phyloP scores from a whole-genome alignment of 1,284 basidiomycete genomes.

The Abortiporus biennis region DNA sequence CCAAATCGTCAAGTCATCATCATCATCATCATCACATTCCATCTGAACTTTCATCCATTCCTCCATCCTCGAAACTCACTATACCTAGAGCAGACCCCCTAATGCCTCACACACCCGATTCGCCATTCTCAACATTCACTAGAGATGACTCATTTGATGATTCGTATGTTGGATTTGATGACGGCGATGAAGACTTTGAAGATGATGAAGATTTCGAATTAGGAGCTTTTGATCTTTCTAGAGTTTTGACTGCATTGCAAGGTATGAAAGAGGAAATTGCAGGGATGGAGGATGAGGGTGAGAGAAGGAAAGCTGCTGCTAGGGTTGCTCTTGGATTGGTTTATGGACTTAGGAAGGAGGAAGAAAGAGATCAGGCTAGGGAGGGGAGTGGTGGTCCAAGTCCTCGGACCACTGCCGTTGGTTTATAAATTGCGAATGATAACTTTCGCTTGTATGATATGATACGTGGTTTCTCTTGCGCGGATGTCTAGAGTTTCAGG shows the following conservation, averaged over 20 bases:
- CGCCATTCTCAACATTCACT: conserved; percentile 2
- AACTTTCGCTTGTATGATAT: too few relatives aligned
- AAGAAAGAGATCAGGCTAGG: conserved; percentile 14
- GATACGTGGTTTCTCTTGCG: too few relatives aligned
- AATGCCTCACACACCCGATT: conserved; percentile 3
- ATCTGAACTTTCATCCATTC: conserved; percentile 1
- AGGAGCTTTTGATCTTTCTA: conserved; percentile 53
- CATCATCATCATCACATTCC: conserved; percentile 1
- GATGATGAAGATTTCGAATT: conserved; percentile 21
- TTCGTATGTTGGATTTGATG: conserved; percentile 3
- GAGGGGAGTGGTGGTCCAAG: neutral
- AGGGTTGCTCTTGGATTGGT: conserved; percentile 68
- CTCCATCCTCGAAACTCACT: neutral
- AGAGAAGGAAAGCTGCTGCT: conserved; percentile 62
- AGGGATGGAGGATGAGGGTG: conserved; percentile 55
- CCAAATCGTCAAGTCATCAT: too few relatives aligned
- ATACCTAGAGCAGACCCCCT: neutral
- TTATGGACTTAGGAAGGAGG: conserved; percentile 48
- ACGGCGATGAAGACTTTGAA: conserved; percentile 17
- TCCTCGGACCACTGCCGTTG: neutral
- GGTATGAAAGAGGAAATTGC: conserved; percentile 71
- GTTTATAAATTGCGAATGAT: neutral
- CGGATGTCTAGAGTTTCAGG: too few relatives aligned
- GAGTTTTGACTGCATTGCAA: conserved; percentile 56
- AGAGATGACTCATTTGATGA: neutral